A percentile compares a stretch with the other conserved stretches of the same genome.
Conservation (phyloP, 495 filamentous ascomycete species). For the Xylaria curta region DNA sequence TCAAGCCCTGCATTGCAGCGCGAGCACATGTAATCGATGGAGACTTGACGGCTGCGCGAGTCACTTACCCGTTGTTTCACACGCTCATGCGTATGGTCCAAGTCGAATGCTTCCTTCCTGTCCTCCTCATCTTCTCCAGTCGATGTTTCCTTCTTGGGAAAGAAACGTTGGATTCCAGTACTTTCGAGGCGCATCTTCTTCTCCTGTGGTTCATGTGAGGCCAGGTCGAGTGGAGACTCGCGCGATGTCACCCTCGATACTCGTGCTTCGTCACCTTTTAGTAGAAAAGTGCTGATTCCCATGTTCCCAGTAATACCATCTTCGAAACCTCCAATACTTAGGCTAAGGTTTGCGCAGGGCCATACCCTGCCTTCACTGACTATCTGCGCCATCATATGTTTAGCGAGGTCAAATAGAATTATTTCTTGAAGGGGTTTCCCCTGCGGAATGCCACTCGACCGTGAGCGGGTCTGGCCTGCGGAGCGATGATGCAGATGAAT, state of each 20-base stretch:
- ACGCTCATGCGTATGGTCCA: conserved; percentile 30
- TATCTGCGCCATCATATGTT: conserved; percentile 76
- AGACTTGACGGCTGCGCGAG: conserved; percentile 43
- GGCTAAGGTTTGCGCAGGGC: conserved; percentile 84
- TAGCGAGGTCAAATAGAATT: conserved; percentile 77
- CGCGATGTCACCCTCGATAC: conserved; percentile 38
- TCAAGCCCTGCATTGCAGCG: conserved; percentile 68
- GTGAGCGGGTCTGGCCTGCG: conserved; percentile 71
- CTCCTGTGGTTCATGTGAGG: conserved; percentile 45
- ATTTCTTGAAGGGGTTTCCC: conserved; percentile 74
- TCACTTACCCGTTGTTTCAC: conserved; percentile 28
- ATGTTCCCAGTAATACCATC: conserved; percentile 82
- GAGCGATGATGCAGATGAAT: conserved; percentile 83
- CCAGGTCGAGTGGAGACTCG: conserved; percentile 37
- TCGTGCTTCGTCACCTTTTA: conserved; percentile 78
- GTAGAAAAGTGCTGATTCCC: conserved; percentile 83
- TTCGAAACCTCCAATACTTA: conserved; percentile 89
- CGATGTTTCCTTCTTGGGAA: conserved; percentile 48
- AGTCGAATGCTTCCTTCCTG: conserved; percentile 37
- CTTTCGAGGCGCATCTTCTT: conserved; percentile 62
- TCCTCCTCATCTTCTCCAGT: conserved; percentile 35
- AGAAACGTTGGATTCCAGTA: conserved; percentile 65
- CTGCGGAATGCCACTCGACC: conserved; percentile 77
- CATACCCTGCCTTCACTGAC: conserved; percentile 77
- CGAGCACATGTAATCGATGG: conserved; percentile 63